Conservation (phyloP, 495 filamentous ascomycete species). For the Parmelia sp. region DNA sequence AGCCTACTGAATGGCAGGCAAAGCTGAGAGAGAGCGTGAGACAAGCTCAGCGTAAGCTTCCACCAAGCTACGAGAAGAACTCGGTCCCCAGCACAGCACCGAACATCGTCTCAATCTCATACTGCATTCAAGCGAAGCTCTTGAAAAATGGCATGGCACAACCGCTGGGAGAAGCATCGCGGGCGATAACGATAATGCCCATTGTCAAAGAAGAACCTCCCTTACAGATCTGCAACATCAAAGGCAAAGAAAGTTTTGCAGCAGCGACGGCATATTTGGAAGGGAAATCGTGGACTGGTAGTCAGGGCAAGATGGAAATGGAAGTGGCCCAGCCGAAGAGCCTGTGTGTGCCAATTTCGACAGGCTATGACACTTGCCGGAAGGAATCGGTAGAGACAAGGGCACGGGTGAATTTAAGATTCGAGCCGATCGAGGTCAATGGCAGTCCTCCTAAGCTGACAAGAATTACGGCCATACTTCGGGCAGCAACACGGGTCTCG, state of each 20-base stretch:
- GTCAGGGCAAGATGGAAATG: background rate
- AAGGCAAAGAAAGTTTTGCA: background rate
- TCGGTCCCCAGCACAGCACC: background rate
- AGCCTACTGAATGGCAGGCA: background rate
- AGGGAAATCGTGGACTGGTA: background rate
- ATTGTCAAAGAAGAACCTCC: background rate
- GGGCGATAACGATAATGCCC: background rate
- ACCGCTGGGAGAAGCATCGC: background rate
- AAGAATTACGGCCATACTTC: background rate
- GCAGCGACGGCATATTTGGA: background rate
- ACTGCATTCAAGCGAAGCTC: slow-evolving; percentile 1
- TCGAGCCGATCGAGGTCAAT: background rate
- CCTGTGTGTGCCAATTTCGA: background rate
- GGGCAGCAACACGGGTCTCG: background rate
- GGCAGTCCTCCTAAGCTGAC: background rate
- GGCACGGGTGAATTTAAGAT: background rate
- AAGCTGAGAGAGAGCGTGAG: background rate
- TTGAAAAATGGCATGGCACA: background rate
- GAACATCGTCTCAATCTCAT: slow-evolving; percentile 7
- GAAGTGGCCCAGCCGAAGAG: background rate
- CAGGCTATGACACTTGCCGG: background rate
- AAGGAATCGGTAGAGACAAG: background rate
- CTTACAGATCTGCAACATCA: background rate
- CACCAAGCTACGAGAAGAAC: slow-evolving; percentile 1
- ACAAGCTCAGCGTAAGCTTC: background rate